These are phyloP conservation scores for Pestalotiopsis sp. DNA, from an alignment of 2,329 filamentous ascomycete species.

Conservation along the genomic window DNA sequence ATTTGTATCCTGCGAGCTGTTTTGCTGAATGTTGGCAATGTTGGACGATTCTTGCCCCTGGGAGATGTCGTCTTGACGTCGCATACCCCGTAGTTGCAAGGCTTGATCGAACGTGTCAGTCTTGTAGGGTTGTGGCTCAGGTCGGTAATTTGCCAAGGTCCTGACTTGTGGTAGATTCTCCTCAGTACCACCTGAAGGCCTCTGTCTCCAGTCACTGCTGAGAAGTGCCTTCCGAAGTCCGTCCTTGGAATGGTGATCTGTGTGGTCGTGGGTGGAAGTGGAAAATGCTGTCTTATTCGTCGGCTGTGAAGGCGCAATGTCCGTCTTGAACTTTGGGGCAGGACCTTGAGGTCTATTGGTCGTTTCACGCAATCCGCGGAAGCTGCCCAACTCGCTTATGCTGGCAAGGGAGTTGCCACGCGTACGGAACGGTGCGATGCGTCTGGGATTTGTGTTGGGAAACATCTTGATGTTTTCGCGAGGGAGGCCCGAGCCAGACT, in stretches of 20 bases:
- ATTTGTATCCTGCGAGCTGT: not conserved
- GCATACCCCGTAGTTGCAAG: not conserved
- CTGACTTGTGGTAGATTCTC: not conserved
- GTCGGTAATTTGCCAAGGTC: constrained; percentile 18
- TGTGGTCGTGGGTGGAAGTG: not conserved
- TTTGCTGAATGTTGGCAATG: not conserved
- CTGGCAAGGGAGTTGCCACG: not conserved
- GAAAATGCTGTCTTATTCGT: not conserved
- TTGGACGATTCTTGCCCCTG: not conserved
- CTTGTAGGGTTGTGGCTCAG: constrained; percentile 11
- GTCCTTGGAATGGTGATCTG: not conserved
- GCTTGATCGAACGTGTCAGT: constrained; percentile 11
- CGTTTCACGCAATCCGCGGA: not conserved
- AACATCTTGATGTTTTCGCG: not conserved
- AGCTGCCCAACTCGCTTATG: not conserved
- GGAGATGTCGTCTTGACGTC: not conserved
- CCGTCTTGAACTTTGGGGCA: not conserved
- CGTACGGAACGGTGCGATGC: not conserved
- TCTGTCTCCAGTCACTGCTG: constrained; percentile 15
- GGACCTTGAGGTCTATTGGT: not conserved
- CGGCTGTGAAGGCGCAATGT: not conserved
- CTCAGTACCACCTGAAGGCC: not conserved
- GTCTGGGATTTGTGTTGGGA: not conserved
- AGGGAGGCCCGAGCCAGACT: not conserved
- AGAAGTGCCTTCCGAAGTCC: constrained; percentile 13